These are phyloP conservation scores for Peronospora farinosa DNA, from an alignment of 352 stramenopile genomes.

Conservation along the genomic window DNA sequence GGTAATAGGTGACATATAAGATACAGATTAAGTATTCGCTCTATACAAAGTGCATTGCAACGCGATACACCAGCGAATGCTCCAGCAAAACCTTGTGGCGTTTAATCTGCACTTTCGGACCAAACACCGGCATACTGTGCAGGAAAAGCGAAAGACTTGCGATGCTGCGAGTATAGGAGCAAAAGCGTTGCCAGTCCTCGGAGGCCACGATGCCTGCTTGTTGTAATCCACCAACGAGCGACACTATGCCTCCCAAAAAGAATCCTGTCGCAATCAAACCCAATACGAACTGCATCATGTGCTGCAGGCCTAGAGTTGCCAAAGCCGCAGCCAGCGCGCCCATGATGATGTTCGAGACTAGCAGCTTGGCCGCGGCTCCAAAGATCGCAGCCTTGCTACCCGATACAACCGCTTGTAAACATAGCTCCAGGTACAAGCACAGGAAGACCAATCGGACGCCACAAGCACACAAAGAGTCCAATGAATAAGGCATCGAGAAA, in stretches of 20 bases:
- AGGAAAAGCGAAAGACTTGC: slow-evolving; percentile 82
- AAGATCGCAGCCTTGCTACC: slow-evolving; percentile 69
- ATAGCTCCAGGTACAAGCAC: slow-evolving; percentile 78
- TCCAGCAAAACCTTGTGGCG: slow-evolving; percentile 70
- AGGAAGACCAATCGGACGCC: slow-evolving; percentile 74
- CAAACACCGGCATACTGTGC: slow-evolving; percentile 56
- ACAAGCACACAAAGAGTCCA: slow-evolving; percentile 63
- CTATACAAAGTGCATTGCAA: slow-evolving; percentile 77
- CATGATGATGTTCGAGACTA: slow-evolving; percentile 57
- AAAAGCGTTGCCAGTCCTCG: slow-evolving; percentile 70
- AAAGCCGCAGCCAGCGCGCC: slow-evolving; percentile 37
- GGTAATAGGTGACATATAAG: no score
- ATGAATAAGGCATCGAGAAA: slow-evolving; percentile 74
- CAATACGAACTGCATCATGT: slow-evolving; percentile 56
- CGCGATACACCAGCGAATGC: slow-evolving; percentile 76
- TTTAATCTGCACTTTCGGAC: slow-evolving; percentile 65
- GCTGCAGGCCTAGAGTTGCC: slow-evolving; percentile 46
- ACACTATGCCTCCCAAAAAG: slow-evolving; percentile 52
- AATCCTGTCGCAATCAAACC: slow-evolving; percentile 39
- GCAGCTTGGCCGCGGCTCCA: slow-evolving; percentile 58
- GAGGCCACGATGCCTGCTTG: slow-evolving; percentile 46
- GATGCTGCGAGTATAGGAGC: slow-evolving; percentile 69
- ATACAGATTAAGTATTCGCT: background rate
- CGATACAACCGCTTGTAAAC: slow-evolving; percentile 57
- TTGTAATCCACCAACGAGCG: slow-evolving; percentile 56